These are phyloP conservation scores for Fonsecaea multimorphosa DNA, from an alignment of 2,329 filamentous ascomycete genomes.

Conservation along the genomic window DNA sequence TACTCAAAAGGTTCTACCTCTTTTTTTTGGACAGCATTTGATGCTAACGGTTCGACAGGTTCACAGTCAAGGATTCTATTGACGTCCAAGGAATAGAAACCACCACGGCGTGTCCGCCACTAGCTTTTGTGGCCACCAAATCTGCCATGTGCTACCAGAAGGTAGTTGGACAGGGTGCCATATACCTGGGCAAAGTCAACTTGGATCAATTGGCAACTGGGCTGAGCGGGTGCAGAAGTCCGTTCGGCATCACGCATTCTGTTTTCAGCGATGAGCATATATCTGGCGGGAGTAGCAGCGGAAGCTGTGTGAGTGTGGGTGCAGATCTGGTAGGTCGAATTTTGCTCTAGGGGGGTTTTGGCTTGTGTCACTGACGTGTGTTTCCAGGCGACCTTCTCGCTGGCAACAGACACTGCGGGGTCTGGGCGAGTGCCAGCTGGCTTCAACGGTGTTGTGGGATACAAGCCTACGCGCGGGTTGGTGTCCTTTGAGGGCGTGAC, in stretches of 20 bases:
- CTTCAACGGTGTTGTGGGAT: conserved; percentile 41
- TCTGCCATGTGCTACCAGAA: conserved; percentile 56
- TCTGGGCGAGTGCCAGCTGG: conserved; percentile 41
- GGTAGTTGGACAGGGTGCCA: conserved; percentile 58
- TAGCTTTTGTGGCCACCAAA: conserved; percentile 55
- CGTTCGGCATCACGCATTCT: conserved; percentile 63
- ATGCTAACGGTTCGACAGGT: conserved; percentile 34
- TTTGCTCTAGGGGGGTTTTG: not conserved
- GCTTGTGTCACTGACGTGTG: not conserved
- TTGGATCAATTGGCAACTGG: conserved; percentile 69
- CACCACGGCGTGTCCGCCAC: conserved; percentile 56
- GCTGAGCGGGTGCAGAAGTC: conserved; percentile 63
- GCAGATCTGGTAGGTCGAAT: conserved; percentile 53
- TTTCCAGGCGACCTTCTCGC: conserved; percentile 53
- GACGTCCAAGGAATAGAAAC: conserved; percentile 54
- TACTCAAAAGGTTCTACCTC: not conserved
- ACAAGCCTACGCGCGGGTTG: conserved; percentile 41
- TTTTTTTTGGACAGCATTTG: not conserved
- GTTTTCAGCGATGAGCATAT: conserved; percentile 58
- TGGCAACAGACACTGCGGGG: conserved; percentile 50
- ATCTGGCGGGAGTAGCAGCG: conserved; percentile 64
- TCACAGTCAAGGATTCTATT: conserved; percentile 58
- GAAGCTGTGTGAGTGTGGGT: conserved; percentile 61
- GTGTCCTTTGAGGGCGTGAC: conserved; percentile 40
- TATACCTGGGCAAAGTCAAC: conserved; percentile 65